Evolutionary conservation across 208 protist genomes (phyloP), one percentile per base, ranked within the genome.

Genomic region (Leishmania amazonensis): DNA sequence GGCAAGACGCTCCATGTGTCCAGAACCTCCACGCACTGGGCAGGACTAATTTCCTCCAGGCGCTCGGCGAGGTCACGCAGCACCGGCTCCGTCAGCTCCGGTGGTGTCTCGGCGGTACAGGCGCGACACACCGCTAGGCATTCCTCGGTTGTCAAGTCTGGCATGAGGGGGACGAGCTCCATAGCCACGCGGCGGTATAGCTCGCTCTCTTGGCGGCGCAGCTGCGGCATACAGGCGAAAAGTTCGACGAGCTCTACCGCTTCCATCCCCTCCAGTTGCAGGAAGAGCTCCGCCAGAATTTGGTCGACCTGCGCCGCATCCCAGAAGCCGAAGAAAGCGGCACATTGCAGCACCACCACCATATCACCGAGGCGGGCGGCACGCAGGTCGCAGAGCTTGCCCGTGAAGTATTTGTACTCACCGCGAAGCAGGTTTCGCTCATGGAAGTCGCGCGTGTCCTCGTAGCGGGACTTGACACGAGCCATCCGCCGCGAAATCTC

Each of bases 341-440:
- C 87, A 76, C 90, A 95, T 81, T 96, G 85, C 51, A 97, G 83
- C 74, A 96, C 95, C 11, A 87, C 90, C 28, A 98, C 88, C 81
- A 96, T 89, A 83, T 97, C 96, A 47, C 86, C 78, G 13, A 85
- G 70, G 0, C 89, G 91, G 8, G 94, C 87, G 15, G 88, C 90
- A 21, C 93, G 89, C 57, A 94, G 72, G 80, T 97, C 93, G 80
- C 93, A 96, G 62, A 94, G 80, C 83, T 98, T 98, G 1, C 96
- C 96, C n/a, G 88, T 96, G 83, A 97, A 98, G 84, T 97, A 98
- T 89, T 98, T 98, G 93, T 98, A 98, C 88, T 98, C 96, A 17
- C 96, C 96, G 0, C 93, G 89, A n/a, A 98, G 89, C 9, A 98
- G 82, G 70, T 83, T 95, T 54, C 89, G 89, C 83, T 97, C 94